Conservation (phyloP, 345 rosid species). For the Combretum micranthum region DNA sequence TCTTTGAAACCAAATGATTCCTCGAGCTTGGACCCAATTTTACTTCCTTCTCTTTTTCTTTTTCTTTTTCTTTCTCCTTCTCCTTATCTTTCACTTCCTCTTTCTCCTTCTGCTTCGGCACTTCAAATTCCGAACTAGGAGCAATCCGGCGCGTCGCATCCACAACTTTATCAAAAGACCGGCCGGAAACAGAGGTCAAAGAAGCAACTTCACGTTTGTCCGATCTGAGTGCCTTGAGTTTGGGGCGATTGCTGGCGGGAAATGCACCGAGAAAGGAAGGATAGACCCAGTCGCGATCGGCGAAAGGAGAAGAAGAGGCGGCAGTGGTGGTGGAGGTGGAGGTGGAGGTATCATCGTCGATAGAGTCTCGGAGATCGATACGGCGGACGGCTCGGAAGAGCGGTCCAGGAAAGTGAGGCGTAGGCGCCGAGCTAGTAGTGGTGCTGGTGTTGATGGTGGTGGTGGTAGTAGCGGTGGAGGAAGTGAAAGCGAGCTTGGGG, state of each 20-base stretch:
- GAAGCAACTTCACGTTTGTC: slow-evolving; percentile 8
- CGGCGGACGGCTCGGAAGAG: slow-evolving; percentile 54
- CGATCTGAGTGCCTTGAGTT: slow-evolving; percentile 24
- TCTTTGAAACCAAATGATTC: slow-evolving; percentile 21
- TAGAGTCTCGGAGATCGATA: slow-evolving; percentile 33
- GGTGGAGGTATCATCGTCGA: slow-evolving; percentile 6
- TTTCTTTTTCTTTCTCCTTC: not conserved
- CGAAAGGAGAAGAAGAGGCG: slow-evolving; percentile 13
- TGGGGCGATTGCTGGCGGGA: slow-evolving; percentile 32
- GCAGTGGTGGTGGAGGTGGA: not conserved
- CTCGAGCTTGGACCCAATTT: slow-evolving; percentile 18
- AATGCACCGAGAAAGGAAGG: slow-evolving; percentile 57
- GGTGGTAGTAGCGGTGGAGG: not conserved
- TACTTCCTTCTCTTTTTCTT: slow-evolving; percentile 19
- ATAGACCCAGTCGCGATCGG: slow-evolving; percentile 56
- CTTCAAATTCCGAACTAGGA: not conserved
- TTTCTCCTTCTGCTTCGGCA: slow-evolving; percentile 12
- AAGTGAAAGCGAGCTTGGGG: not conserved
- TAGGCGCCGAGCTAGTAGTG: slow-evolving; percentile 11
- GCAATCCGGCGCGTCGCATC: slow-evolving; percentile 19
- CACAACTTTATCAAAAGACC: slow-evolving; percentile 14
- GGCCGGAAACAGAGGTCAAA: slow-evolving; percentile 4
- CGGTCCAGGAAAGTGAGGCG: slow-evolving; percentile 55
- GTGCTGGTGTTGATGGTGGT: no score
- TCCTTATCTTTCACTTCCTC: slow-evolving; percentile 5